Base-by-base conservation (phyloP, 495 filamentous ascomycete genomes). In the Corynascus novoguineensis region DNA sequence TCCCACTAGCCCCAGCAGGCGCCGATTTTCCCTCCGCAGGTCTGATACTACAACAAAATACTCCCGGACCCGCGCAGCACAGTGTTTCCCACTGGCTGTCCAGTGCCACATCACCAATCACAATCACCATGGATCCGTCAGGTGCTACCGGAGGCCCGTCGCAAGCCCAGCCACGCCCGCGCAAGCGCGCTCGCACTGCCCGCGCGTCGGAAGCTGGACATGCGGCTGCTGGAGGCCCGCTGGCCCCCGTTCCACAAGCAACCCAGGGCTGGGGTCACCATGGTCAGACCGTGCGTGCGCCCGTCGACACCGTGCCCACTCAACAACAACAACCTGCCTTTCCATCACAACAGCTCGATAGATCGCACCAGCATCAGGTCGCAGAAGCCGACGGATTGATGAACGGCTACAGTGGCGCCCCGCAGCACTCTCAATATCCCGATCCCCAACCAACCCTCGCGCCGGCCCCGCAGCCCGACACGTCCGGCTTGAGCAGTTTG, bases 311-410 rank as follows among this genome's bases (percentile, higher is more conserved):
- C 35, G 68, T 71, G 60, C 53, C 44, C 12, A 17, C 54, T 12
- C 66, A 63, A 46, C 64, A 61, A 46, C 64, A 61, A 56, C 55
- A 56, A 31, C 57, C 66, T 21, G 44, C 59, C 31, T 69, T 68
- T 45, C 57, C 64, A 17, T 64, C 68, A 51, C 68, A 71, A 57
- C 67, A 68, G 49, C 68, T 69, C 21, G 65, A 68, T 22, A 47
- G 63, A 60, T 61, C 65, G 38, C 68, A 69, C 24, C 68, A 70
- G 38, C 68, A 69, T 21, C 68, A 70, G 38, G 66, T 68, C 50
- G 61, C 66, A 37, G 64, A 66, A 15, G 14, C 63, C 15, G 63
- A 68, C 51, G 59, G 53, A 44, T 63, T 69, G 61, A 67, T 71
- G 66, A 66, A 60, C 59, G 61, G 62, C 61, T 71, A 69, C 60